A percentile compares a stretch with the other conserved stretches of the same genome.
phyloP scores from a whole-genome alignment of 768 basidiomycete species.

The Pleurotus cornucopiae region DNA sequence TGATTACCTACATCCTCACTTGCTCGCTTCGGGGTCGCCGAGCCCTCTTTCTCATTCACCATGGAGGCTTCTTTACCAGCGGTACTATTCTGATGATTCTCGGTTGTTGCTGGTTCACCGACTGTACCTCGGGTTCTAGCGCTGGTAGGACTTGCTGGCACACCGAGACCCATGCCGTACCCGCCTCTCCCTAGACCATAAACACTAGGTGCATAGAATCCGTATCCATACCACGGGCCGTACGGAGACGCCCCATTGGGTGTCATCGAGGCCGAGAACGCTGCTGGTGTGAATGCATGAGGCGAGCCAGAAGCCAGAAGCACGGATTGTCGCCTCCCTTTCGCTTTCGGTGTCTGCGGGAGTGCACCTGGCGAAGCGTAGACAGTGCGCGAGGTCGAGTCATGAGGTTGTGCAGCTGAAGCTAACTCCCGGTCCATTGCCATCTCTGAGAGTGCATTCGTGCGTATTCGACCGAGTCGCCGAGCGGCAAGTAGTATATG shows the following conservation, averaged over 20 bases:
- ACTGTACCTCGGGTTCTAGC: background rate
- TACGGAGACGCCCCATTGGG: background rate
- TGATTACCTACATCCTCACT: background rate
- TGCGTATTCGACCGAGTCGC: conserved; percentile 46
- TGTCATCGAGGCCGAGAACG: background rate
- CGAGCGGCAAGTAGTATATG: conserved; percentile 70
- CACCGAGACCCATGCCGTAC: background rate
- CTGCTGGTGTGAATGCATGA: background rate
- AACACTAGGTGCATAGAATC: background rate
- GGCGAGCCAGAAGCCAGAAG: background rate
- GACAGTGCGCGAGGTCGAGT: background rate
- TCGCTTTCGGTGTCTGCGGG: conserved; percentile 4
- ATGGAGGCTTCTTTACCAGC: background rate
- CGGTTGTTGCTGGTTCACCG: background rate
- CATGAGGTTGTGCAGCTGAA: background rate
- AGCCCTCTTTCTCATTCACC: background rate
- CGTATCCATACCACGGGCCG: conserved; percentile 5
- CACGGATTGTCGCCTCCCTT: background rate
- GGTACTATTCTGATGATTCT: background rate
- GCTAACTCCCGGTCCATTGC: background rate
- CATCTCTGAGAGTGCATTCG: background rate
- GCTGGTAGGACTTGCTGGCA: background rate
- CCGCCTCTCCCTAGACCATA: background rate
- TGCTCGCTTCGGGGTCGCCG: background rate
- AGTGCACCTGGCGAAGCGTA: background rate